Conservation (phyloP, 805 yeast species). For the Danielia oregonensis region DNA sequence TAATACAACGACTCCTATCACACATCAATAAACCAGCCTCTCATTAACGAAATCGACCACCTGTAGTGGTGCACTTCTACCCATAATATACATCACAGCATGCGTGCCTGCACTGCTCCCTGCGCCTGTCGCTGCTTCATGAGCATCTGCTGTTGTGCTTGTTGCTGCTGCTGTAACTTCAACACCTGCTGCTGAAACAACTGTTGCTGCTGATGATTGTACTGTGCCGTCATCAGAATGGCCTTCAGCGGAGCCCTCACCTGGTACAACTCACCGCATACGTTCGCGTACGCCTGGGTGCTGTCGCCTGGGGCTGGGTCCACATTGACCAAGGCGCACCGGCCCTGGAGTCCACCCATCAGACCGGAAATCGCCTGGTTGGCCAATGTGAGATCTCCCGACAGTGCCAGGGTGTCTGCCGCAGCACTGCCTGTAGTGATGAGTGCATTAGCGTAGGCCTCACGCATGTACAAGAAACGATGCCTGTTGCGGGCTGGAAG, state of each 20-base stretch:
- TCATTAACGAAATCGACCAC: no score
- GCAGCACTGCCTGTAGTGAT: constrained; percentile 57
- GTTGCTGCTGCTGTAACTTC: constrained; percentile 37
- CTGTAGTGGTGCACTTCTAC: no score
- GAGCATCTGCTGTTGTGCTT: constrained; percentile 28
- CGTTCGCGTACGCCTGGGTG: constrained; percentile 48
- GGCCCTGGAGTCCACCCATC: constrained; percentile 75
- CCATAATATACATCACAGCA: constrained; percentile 31
- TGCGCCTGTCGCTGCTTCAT: constrained; percentile 42
- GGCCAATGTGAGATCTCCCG: constrained; percentile 38
- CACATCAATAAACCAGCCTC: no score
- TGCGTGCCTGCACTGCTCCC: constrained; percentile 72
- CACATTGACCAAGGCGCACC: constrained; percentile 71
- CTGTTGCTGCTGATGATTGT: constrained; percentile 41
- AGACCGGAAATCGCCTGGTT: constrained; percentile 46
- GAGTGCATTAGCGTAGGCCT: constrained; percentile 86
- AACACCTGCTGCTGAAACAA: constrained; percentile 41
- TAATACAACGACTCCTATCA: no score
- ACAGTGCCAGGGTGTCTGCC: constrained; percentile 27
- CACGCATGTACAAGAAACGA: constrained; percentile 81
- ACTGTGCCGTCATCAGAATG: constrained; percentile 38
- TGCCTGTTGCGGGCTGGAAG: constrained; percentile 70
- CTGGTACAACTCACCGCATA: constrained; percentile 53
- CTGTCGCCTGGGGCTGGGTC: constrained; percentile 31
- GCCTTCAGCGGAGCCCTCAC: constrained; percentile 47